Evolutionary conservation across 2,329 filamentous ascomycete species (phyloP), one percentile per base, ranked within the genome.

Genomic region (Alternaria consortialis): DNA sequence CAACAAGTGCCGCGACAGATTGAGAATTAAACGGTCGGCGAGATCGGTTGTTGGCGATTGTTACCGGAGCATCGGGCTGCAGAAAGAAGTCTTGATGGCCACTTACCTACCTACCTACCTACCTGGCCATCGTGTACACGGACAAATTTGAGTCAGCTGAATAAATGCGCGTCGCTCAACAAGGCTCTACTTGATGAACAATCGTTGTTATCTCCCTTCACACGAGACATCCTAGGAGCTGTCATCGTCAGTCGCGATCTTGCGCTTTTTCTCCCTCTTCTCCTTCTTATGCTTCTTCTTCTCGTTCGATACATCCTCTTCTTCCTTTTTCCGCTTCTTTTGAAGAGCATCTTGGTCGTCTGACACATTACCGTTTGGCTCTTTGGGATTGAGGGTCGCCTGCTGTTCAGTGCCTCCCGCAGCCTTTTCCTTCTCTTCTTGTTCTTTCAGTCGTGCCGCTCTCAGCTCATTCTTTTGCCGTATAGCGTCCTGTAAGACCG

Each of bases 391-490:
- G n/a, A 25, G n/a, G 15, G 32, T 23, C 32, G n/a, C 56, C 42
- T 56, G 48, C 17, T 52, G 52, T 17, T 60, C 53, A 17, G 63
- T 48, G 4, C 55, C 65, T 7, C 44, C 60, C 34, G 63, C 64
- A 11, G 58, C 44, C 23, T 62, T 56, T 0, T 52, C 66, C 42
- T 64, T 66, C n/a, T 63, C 62, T n/a, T 65, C 68, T 50, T 62
- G 58, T 17, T 68, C 63, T 47, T 59, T 65, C 46, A 63, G 56
- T n/a, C 48, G 53, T 11, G 40, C 52, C 0, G 63, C 66, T 17
- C 71, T 47, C 17, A 75, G 17, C 27, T 73, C 70, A 7, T 67
- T 55, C 37, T 76, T 74, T 56, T 69, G 65, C 20, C 52, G 67
- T 3, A 63, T 59, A 0, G 68, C 71, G 17, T 65, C 57, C 36